Evolutionary conservation across 2,329 filamentous ascomycete genomes (phyloP).

Genomic region (Delphinella strobiligena): DNA sequence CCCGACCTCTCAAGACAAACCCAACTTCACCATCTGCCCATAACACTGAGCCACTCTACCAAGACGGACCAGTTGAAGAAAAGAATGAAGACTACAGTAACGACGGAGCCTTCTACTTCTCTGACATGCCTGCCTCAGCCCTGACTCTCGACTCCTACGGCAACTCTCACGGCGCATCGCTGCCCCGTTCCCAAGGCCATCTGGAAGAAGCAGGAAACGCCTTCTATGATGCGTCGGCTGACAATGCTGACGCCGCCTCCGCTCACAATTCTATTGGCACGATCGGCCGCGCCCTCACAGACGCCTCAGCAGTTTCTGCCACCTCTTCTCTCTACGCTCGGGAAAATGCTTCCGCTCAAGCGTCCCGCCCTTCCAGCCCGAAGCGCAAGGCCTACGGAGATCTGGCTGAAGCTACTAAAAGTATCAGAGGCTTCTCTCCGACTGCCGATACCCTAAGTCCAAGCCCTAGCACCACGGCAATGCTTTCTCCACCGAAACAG

Average conservation of each 20-base stretch:
- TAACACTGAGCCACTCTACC: too few relatives aligned
- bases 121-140: conserved; percentile 6
- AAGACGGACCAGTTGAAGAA: too few relatives aligned
- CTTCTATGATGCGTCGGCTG: conserved; percentile 4
- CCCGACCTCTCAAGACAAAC: conserved; percentile 35
- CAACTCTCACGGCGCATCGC: conserved; percentile 5
- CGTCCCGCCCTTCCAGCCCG: conserved; percentile 19
- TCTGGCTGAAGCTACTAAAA: conserved; percentile 29
- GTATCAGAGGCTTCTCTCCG: conserved; percentile 30
- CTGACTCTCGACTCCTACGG: conserved; percentile 10
- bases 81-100: too few relatives aligned
- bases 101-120: conserved; percentile 7
- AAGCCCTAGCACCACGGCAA: neutral
- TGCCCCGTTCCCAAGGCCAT: too few relatives aligned
- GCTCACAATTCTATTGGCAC: neutral
- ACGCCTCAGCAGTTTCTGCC: conserved; percentile 14
- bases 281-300: conserved; percentile 20
- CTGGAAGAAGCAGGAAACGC: conserved; percentile 3
- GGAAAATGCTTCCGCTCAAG: conserved; percentile 4
- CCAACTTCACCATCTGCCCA: conserved; percentile 29
- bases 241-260: neutral
- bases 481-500: too few relatives aligned
- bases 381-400: conserved; percentile 36
- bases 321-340: conserved; percentile 23
- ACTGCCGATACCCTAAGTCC: neutral